Conservation (phyloP, 345 rosid genomes). For the Nephelium lappaceum region DNA sequence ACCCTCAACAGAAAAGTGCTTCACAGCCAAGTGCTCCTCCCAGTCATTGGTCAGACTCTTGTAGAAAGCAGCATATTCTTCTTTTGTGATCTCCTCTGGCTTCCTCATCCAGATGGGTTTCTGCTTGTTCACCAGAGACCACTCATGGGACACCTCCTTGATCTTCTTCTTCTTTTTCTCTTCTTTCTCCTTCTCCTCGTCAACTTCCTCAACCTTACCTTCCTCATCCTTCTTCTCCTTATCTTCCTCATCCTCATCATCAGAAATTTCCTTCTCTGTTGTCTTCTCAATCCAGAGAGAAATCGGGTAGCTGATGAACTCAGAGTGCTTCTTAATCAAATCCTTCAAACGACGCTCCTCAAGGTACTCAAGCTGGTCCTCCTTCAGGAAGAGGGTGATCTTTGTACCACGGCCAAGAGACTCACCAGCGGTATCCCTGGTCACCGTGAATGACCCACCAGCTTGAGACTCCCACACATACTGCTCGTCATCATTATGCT, state of each 20-base stretch:
- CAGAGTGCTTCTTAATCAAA: constrained; percentile 91
- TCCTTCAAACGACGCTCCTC: constrained; percentile 91
- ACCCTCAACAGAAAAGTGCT: constrained; percentile 94
- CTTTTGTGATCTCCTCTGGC: constrained; percentile 87
- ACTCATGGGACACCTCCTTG: constrained; percentile 88
- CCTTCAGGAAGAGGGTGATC: constrained; percentile 74
- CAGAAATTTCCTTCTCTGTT: constrained; percentile 81
- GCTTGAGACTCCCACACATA: constrained; percentile 95
- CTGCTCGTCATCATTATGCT: constrained; percentile 90
- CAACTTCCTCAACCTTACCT: constrained; percentile 78
- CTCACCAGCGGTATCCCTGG: constrained; percentile 75
- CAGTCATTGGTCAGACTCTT: constrained; percentile 92
- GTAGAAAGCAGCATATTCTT: constrained; percentile 90
- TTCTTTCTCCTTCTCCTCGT: constrained; percentile 73
- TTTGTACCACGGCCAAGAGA: constrained; percentile 80
- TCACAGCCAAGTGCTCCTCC: constrained; percentile 91
- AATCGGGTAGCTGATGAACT: constrained; percentile 86
- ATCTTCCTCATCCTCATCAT: constrained; percentile 88
- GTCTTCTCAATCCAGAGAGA: constrained; percentile 92
- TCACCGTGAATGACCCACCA: constrained; percentile 86
- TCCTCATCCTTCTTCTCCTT: constrained; percentile 88
- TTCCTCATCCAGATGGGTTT: constrained; percentile 98
- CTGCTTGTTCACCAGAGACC: constrained; percentile 89
- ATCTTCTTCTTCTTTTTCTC: constrained; percentile 90
- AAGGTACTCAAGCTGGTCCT: constrained; percentile 86